A percentile compares a stretch with the other conserved stretches of the same genome.
These are phyloP conservation scores for Fusarium sp. DNA, from an alignment of 2,329 filamentous ascomycete genomes.

Conservation along the genomic window DNA sequence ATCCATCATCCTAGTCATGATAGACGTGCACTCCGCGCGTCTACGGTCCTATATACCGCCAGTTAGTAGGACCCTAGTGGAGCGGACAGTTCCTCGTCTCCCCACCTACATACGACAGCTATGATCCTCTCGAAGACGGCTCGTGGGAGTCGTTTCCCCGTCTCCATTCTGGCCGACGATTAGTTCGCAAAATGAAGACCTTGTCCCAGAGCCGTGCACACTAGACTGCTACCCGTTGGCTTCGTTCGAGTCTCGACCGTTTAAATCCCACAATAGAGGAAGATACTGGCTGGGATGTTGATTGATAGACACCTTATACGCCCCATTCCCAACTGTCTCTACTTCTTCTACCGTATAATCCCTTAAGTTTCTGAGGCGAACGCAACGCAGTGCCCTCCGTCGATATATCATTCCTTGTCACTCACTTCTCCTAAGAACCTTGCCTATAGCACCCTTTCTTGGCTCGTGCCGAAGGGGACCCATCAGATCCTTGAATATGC, in stretches of 20 bases:
- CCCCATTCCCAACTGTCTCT: constrained; percentile 20
- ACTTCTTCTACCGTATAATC: neutral
- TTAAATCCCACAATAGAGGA: neutral
- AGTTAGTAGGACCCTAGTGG: neutral
- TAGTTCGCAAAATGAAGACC: constrained; percentile 2
- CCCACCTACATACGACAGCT: constrained; percentile 1
- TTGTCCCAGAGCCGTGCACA: neutral
- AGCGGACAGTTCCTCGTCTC: constrained; percentile 4
- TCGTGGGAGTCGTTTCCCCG: constrained; percentile 13
- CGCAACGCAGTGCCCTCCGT: neutral
- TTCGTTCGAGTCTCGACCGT: constrained; percentile 3
- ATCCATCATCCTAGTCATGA: neutral
- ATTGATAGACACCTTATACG: neutral
- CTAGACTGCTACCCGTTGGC: neutral
- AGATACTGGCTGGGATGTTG: neutral
- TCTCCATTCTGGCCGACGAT: constrained; percentile 10
- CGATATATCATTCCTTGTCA: neutral
- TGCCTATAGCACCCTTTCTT: neutral
- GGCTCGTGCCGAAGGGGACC: neutral
- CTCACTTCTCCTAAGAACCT: neutral
- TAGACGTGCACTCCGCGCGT: neutral
- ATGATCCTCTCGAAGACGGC: constrained; percentile 8
- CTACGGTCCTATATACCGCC: neutral
- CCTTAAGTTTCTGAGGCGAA: neutral
- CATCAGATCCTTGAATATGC: constrained; percentile 7